These are phyloP conservation scores for Rhodofomes roseus DNA, from an alignment of 1,284 basidiomycete species.

Conservation along the genomic window DNA sequence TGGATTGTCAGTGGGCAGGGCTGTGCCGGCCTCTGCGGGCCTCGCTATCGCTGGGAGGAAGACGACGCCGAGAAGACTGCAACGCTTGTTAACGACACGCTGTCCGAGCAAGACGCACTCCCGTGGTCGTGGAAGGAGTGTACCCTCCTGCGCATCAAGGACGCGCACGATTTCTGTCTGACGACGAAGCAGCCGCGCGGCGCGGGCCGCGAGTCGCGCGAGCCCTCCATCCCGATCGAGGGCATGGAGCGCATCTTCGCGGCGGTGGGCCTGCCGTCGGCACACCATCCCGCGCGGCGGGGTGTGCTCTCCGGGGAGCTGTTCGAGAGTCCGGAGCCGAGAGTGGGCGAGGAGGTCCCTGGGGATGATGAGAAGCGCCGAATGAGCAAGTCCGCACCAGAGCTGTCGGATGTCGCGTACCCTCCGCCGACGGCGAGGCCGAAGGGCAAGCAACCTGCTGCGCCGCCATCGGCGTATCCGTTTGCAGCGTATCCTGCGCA, in stretches of 20 bases:
- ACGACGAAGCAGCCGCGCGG: conserved; percentile 40
- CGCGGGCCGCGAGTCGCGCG: conserved; percentile 30
- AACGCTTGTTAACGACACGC: conserved; percentile 39
- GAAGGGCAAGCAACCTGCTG: conserved; percentile 23
- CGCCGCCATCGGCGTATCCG: conserved; percentile 44
- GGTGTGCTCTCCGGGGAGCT: conserved; percentile 57
- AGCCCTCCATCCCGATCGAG: conserved; percentile 37
- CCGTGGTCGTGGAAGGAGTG: conserved; percentile 76
- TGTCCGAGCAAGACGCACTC: conserved; percentile 47
- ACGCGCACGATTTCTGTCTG: conserved; percentile 79
- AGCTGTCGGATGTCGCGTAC: conserved; percentile 40
- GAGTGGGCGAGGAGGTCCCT: conserved; percentile 14
- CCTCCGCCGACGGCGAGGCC: conserved; percentile 19
- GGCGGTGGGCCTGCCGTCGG: conserved; percentile 57
- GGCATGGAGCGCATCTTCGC: conserved; percentile 67
- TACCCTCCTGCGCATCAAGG: conserved; percentile 67
- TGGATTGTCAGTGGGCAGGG: conserved; percentile 73
- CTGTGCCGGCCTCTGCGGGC: conserved; percentile 78
- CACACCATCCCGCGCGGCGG: conserved; percentile 47
- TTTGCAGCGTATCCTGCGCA: conserved; percentile 55
- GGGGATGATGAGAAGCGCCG: conserved; percentile 14
- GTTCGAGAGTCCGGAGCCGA: conserved; percentile 48
- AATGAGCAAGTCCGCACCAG: conserved; percentile 26
- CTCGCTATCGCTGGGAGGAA: conserved; percentile 79
- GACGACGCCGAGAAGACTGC: conserved; percentile 60